phyloP scores from a whole-genome alignment of 2,329 filamentous ascomycete species.

The Rutstroemia sydowiana region DNA sequence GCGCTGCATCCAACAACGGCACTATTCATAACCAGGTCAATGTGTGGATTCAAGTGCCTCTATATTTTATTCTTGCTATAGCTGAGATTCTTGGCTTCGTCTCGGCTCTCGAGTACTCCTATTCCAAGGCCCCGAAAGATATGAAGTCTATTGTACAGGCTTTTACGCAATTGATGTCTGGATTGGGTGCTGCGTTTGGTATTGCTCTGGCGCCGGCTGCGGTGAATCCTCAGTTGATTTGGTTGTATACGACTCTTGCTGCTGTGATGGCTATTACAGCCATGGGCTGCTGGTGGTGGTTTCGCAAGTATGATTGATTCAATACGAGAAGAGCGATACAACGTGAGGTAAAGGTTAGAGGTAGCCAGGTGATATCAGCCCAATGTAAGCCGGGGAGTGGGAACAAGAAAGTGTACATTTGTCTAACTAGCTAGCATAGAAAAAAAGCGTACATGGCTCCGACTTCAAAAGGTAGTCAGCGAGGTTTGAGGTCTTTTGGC shows the following conservation, averaged over 20 bases:
- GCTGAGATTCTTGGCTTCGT: conserved; percentile 59
- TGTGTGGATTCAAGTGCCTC: conserved; percentile 45
- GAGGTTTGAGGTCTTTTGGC: too few relatives aligned
- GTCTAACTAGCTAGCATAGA: too few relatives aligned
- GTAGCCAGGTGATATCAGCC: too few relatives aligned
- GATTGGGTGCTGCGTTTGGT: conserved; percentile 44
- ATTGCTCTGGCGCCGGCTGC: neutral
- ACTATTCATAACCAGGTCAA: conserved; percentile 35
- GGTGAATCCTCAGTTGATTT: neutral
- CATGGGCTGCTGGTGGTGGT: neutral
- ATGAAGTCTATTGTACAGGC: conserved; percentile 59
- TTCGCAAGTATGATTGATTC: neutral
- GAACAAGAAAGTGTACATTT: too few relatives aligned
- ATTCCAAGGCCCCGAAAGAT: conserved; percentile 62
- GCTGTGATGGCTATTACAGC: neutral
- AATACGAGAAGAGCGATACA: neutral
- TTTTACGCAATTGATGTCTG: conserved; percentile 50
- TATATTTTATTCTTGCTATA: conserved; percentile 47
- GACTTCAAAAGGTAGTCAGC: too few relatives aligned
- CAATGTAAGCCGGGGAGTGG: too few relatives aligned
- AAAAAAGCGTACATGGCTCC: too few relatives aligned
- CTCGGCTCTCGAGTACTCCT: conserved; percentile 65
- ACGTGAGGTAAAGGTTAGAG: neutral
- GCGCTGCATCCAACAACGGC: conserved; percentile 34
- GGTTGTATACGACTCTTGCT: neutral